Evolutionary conservation across 495 filamentous ascomycete genomes (phyloP).

Genomic region (Lepidopterella palustris): DNA sequence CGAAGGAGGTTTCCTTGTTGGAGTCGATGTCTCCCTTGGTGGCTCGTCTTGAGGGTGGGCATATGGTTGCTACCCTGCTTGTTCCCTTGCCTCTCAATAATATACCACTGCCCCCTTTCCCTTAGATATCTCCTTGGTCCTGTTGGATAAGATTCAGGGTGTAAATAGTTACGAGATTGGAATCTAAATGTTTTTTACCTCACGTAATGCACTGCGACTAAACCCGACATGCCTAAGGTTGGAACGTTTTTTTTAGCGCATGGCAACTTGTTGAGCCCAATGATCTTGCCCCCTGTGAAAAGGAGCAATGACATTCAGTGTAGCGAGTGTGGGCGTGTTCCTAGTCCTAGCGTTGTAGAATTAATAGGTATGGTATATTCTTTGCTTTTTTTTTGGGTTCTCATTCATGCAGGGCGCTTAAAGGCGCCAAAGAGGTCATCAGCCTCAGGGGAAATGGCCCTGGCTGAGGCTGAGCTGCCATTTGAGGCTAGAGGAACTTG

Average conservation of each 20-base stretch:
- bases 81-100: constrained; percentile 3
- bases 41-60: neutral
- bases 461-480: neutral
- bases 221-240: no score
- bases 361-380: no score
- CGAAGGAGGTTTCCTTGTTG: neutral
- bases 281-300: no score
- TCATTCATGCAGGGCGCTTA: no score
- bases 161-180: neutral
- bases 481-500: neutral
- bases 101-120: neutral
- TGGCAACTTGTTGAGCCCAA: no score
- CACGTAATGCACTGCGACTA: no score
- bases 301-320: no score
- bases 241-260: no score
- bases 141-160: neutral
- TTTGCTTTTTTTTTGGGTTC: no score
- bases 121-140: neutral
- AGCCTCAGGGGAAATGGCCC: neutral
- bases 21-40: neutral
- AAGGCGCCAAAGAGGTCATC: neutral
- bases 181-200: neutral
- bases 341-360: no score
- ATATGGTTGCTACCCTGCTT: neutral
- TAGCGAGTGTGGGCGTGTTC: no score